Base-by-base conservation (phyloP, 495 filamentous ascomycete species). In the Oleoguttula mirabilis region DNA sequence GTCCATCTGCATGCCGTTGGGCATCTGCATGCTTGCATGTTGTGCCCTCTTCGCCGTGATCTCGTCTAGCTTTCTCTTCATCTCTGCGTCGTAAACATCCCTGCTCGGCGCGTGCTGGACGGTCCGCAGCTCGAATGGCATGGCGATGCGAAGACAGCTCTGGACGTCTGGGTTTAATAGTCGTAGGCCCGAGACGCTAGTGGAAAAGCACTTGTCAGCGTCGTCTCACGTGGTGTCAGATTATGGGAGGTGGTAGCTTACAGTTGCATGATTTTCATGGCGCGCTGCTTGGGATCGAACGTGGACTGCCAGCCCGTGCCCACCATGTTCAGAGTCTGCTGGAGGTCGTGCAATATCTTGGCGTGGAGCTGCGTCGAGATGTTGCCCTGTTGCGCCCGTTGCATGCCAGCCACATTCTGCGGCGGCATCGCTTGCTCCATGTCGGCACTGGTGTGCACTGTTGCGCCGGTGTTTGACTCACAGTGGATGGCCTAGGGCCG, bases 331-430 rank as follows among this genome's bases (percentile, higher is more conserved):
- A 17, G 8, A 5, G 15, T 27, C 10, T 10, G 11, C 12, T 32
- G 21, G 2, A 48, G 12, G 21, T 41, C 19, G 45, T 10, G 35
- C 30, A 48, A 19, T 4, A 48, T 22, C 12, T 34, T 25, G 14
- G 37, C 45, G 37, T 48, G 27, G 15, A 48, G 15, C 15, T 41
- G 37, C 38, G 41, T 36, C 5, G 5, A 21, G 3, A 12, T 19
- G 21, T 48, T 48, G 22, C 38, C 30, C 16, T 25, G 17, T 23
- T 48, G 45, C 20, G 45, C 37, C n/a, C 45, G 25, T 21, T 48
- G 45, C 21, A 41, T 19, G 3, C 31, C 27, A 23, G 31, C 34
- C 37, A 41, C 33, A 11, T 28, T 21, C 14, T 25, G 12, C 12
- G 14, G 10, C 2, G 11, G 19, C 27, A 39, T 39, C 11, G 6